Evolutionary conservation across 1,139 yeast genomes (phyloP).

Genomic region (Scheffersomyces quercinus): DNA sequence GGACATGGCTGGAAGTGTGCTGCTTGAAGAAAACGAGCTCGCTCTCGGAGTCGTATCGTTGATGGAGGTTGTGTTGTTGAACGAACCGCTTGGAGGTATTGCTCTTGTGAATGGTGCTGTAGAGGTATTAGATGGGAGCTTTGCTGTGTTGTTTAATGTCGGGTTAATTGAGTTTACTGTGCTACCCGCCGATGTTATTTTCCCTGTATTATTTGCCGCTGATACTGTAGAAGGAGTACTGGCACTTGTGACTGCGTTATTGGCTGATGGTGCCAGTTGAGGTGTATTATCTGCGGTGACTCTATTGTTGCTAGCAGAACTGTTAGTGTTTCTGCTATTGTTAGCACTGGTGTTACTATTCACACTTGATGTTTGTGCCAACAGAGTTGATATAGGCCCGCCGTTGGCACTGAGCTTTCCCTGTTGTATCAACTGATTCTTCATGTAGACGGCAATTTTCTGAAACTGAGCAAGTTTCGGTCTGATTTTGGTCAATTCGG

Average conservation of each 20-base stretch:
- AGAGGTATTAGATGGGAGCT: background rate
- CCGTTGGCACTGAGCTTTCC: conserved; percentile 6
- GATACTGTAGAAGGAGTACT: background rate
- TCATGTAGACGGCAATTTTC: conserved; percentile 40
- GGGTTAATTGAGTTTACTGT: no score
- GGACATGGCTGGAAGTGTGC: background rate
- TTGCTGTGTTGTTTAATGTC: background rate
- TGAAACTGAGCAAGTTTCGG: conserved; percentile 39
- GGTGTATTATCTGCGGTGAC: background rate
- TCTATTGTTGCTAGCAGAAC: background rate
- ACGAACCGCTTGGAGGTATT: background rate
- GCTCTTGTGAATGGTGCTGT: background rate
- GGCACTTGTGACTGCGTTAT: no score
- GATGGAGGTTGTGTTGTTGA: background rate
- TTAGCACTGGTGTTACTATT: background rate
- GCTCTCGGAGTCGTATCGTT: background rate
- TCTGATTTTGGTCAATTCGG: conserved; percentile 35
- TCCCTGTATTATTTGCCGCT: no score
- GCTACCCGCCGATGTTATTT: no score
- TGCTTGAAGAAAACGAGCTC: background rate
- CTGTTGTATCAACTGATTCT: conserved; percentile 36
- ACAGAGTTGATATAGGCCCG: background rate
- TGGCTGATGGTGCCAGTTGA: background rate
- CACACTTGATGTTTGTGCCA: no score
- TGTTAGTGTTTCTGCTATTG: background rate